phyloP scores from a whole-genome alignment of 108 stramenopile species.

The Aureococcus anophagefferens region DNA sequence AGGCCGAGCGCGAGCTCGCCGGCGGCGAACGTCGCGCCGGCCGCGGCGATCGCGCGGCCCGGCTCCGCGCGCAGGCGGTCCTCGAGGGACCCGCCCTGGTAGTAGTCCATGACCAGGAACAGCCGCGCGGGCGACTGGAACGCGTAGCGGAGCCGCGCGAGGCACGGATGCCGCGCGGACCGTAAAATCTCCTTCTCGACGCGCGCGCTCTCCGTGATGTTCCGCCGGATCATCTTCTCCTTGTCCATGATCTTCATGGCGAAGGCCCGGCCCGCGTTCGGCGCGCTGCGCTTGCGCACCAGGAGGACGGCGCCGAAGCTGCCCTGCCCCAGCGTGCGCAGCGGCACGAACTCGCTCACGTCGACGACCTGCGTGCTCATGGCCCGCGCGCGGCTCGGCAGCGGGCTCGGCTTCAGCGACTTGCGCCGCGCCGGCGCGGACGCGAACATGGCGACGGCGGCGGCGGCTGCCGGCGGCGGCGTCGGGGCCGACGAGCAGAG shows the following conservation, averaged over 20 bases:
- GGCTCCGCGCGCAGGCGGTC: slow-evolving; percentile 21
- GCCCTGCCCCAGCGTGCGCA: too few relatives aligned
- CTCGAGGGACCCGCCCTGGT: slow-evolving; percentile 48
- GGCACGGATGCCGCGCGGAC: slow-evolving; percentile 37
- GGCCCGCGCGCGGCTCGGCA: too few relatives aligned
- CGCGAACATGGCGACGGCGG: too few relatives aligned
- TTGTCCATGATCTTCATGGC: slow-evolving; percentile 38
- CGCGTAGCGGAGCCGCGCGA: slow-evolving; percentile 43
- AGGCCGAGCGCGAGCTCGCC: slow-evolving; percentile 58
- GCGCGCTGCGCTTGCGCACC: slow-evolving; percentile 5
- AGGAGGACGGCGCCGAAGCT: slow-evolving; percentile 40
- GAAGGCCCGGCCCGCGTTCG: slow-evolving; percentile 6
- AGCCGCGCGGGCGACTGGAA: slow-evolving; percentile 36
- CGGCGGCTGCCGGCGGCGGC: too few relatives aligned
- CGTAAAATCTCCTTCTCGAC: slow-evolving; percentile 42
- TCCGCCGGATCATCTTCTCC: slow-evolving; percentile 19
- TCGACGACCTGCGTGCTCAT: too few relatives aligned
- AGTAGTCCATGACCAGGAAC: slow-evolving; percentile 47
- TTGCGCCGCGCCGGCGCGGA: too few relatives aligned
- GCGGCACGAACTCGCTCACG: too few relatives aligned
- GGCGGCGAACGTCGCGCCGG: slow-evolving; percentile 40
- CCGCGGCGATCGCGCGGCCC: slow-evolving; percentile 18
- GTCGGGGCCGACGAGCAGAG: too few relatives aligned
- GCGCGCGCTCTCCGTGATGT: slow-evolving; percentile 33
- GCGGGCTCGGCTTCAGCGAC: too few relatives aligned